Evolutionary conservation across 192 early-diverging fungal species (phyloP).

Genomic region (Spizellomyces sp.): DNA sequence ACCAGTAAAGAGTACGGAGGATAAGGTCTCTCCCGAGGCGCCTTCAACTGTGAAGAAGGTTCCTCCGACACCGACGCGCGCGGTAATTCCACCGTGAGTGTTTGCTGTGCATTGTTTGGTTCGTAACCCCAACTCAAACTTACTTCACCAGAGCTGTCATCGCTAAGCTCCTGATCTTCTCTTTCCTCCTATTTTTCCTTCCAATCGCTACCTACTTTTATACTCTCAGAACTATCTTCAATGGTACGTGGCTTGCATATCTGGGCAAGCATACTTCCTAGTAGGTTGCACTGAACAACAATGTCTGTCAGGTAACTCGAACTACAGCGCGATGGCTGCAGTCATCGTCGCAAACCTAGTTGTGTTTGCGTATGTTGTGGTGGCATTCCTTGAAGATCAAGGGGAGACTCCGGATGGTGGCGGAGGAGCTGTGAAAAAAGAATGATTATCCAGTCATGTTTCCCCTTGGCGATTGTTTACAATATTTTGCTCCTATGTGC

Average conservation of each 20-base stretch:
- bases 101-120: not conserved
- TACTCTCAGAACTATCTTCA: conserved; percentile 19
- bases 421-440: too few species aligned
- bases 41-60: not conserved
- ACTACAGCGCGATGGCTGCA: conserved; percentile 38
- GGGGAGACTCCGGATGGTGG: not conserved
- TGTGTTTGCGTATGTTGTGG: conserved; percentile 29
- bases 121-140: not conserved
- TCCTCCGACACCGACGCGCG: not conserved
- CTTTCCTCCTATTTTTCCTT: conserved; percentile 27
- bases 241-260: conserved; percentile 4
- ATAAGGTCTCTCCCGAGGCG: not conserved
- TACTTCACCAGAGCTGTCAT: conserved; percentile 15
- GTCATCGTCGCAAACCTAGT: conserved; percentile 31
- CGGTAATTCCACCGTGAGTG: not conserved
- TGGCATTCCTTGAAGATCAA: conserved; percentile 29
- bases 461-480: too few species aligned
- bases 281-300: not conserved
- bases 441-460: too few species aligned
- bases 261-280: not conserved
- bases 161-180: conserved; percentile 35
- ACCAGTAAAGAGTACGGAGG: not conserved
- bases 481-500: too few species aligned
- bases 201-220: conserved; percentile 24
- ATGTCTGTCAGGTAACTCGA: conserved; percentile 22